Conservation (phyloP, 148 eudicot genomes). For the Pouteria glomerata region DNA sequence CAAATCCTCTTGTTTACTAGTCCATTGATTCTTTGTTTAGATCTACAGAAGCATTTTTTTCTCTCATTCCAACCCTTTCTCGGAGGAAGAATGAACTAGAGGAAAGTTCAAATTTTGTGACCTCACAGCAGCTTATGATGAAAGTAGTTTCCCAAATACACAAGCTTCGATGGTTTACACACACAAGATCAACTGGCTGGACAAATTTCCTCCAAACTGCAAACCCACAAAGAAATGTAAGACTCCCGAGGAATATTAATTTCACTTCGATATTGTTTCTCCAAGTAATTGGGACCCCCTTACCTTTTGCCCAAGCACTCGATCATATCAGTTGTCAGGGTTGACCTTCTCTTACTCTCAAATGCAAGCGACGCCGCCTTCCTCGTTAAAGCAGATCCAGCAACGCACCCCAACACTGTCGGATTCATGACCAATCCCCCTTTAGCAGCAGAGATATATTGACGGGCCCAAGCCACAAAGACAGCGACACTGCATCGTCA, state of each 20-base stretch:
- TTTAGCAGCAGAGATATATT: conserved; percentile 19
- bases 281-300: not conserved
- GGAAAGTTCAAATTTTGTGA: too few relatives aligned
- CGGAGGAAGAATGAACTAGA: too few relatives aligned
- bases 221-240: conserved; percentile 10
- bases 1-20: not conserved
- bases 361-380: conserved; percentile 77
- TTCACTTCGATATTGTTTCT: not conserved
- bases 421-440: conserved; percentile 45
- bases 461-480: conserved; percentile 82
- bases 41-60: too few relatives aligned
- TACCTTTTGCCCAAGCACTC: conserved; percentile 84
- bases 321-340: conserved; percentile 78
- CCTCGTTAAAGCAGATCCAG: conserved; percentile 74
- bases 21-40: too few relatives aligned
- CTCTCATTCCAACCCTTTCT: too few relatives aligned
- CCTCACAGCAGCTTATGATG: not conserved
- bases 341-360: conserved; percentile 66
- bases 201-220: conserved; percentile 79
- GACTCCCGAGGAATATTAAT: not conserved
- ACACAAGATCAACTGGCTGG: conserved; percentile 36
- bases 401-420: conserved; percentile 67
- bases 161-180: too few relatives aligned
- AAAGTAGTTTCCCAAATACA: too few relatives aligned
- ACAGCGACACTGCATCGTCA: conserved; percentile 69